Evolutionary conservation across 352 stramenopile genomes (phyloP).

Genomic region (Pythium inflatum): DNA sequence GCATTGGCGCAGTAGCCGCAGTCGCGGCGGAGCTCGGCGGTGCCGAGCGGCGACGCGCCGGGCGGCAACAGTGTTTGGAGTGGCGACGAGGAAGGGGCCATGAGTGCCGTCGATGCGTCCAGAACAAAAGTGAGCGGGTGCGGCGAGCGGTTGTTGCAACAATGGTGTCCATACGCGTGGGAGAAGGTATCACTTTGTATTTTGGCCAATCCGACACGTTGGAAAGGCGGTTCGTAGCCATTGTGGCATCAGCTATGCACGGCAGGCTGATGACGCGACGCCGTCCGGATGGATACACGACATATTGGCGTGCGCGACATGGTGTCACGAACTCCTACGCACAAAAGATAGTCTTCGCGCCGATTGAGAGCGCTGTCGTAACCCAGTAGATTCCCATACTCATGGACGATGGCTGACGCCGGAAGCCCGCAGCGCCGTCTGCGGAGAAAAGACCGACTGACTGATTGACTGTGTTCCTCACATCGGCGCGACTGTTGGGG

Average conservation of each 20-base stretch:
- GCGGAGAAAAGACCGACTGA: too few relatives aligned
- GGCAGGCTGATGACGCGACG: conserved; percentile 5
- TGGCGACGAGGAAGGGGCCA: conserved; percentile 4
- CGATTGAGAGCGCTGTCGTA: too few relatives aligned
- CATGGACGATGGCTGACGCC: too few relatives aligned
- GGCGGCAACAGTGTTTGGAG: conserved; percentile 6
- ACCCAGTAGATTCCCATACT: too few relatives aligned
- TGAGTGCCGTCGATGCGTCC: neutral
- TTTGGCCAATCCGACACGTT: neutral
- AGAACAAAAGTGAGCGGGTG: neutral
- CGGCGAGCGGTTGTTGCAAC: neutral
- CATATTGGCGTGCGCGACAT: neutral
- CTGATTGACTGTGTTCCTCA: conserved; percentile 51
- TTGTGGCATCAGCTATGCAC: conserved; percentile 11
- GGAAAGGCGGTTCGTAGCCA: conserved; percentile 1
- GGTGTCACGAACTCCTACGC: too few relatives aligned
- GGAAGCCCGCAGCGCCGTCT: conserved; percentile 44
- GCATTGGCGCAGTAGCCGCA: conserved; percentile 52
- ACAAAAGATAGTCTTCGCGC: neutral
- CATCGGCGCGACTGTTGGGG: conserved; percentile 35
- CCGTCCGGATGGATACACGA: neutral
- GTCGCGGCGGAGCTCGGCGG: conserved; percentile 14
- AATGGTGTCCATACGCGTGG: neutral
- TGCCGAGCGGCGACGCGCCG: neutral
- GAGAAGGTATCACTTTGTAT: neutral